Conservation (phyloP, 805 yeast genomes). For the Lipomyces sp. region DNA sequence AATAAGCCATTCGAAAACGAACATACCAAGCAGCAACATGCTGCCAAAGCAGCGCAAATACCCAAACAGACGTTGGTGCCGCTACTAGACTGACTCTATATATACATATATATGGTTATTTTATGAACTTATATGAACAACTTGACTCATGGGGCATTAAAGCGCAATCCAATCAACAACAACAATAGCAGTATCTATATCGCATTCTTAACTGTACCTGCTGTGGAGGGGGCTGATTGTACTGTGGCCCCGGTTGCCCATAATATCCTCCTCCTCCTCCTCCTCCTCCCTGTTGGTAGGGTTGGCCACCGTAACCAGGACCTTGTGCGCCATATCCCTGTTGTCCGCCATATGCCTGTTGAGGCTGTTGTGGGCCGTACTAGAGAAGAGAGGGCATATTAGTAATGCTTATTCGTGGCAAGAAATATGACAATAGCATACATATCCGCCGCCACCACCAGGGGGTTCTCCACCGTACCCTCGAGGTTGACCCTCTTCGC, state of each 20-base stretch:
- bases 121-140: not conserved
- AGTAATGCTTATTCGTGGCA: not conserved
- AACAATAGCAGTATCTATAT: conserved; percentile 8
- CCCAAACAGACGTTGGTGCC: conserved; percentile 14
- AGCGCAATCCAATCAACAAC: not conserved
- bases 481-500: conserved; percentile 3
- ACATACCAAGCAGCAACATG: conserved; percentile 23
- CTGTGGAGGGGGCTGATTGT: not conserved
- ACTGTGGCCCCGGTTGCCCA: conserved; percentile 13
- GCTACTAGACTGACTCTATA: not conserved
- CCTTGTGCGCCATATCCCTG: not conserved
- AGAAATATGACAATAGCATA: conserved; percentile 1
- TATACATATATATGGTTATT: not conserved
- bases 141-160: not conserved
- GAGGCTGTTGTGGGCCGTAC: conserved; percentile 20
- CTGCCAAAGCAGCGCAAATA: conserved; percentile 12
- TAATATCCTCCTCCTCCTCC: conserved; percentile 16
- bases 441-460: not conserved
- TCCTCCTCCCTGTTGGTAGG: conserved; percentile 8
- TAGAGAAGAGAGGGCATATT: not conserved
- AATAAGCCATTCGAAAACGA: not conserved
- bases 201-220: conserved; percentile 7
- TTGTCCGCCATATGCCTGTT: conserved; percentile 16
- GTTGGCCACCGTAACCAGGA: conserved; percentile 6
- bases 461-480: not conserved